Percentiles rank a stretch among this genome's conserved stretches.
Conservation (phyloP, 2,329 filamentous ascomycete species). For the Gnomoniopsis sp. region DNA sequence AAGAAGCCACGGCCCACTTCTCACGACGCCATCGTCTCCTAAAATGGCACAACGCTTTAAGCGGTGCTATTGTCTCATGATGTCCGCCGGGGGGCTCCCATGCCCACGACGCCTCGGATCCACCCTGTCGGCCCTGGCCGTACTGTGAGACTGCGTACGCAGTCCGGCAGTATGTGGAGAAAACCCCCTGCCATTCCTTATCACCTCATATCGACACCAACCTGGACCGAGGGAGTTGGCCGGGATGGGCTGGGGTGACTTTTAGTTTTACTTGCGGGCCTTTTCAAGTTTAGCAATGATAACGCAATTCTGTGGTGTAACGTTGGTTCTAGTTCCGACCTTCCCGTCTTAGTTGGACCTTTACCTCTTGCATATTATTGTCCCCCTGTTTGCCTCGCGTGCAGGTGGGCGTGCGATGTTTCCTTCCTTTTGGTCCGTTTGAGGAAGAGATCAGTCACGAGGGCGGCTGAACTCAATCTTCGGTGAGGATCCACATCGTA, state of each 20-base stretch:
- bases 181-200: not conserved
- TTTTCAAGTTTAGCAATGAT: not conserved
- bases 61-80: too few species aligned
- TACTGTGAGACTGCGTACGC: too few species aligned
- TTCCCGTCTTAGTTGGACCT: not conserved
- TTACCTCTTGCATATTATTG: not conserved
- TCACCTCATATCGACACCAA: not conserved
- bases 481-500: too few species aligned
- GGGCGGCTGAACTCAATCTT: not conserved
- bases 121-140: too few species aligned
- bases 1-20: too few species aligned
- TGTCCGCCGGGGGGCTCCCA: too few species aligned
- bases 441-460: not conserved
- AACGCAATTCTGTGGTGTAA: conserved; percentile 9
- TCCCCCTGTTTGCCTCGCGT: not conserved
- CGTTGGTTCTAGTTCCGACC: conserved; percentile 4
- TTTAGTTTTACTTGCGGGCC: too few species aligned
- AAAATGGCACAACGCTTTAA: too few species aligned
- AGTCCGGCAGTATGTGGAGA: too few species aligned
- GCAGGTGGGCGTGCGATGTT: not conserved
- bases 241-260: too few species aligned
- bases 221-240: not conserved
- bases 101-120: too few species aligned
- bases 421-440: not conserved
- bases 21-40: too few species aligned